Base-by-base conservation (phyloP, 2,329 filamentous ascomycete genomes). In the Botrytis byssoidea region DNA sequence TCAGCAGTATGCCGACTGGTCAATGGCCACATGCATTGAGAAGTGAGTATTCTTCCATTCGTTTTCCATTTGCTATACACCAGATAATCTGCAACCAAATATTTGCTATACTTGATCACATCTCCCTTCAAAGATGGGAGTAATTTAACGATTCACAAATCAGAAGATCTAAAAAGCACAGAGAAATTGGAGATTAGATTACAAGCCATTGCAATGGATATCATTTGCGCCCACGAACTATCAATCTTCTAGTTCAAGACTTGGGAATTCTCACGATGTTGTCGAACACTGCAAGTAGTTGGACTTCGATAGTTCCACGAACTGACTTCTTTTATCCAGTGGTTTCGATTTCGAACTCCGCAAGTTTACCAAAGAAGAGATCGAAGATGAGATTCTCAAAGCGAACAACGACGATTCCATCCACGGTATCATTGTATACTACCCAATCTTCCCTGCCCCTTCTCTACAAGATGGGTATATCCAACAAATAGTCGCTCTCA, bases 391-490 rank as follows among this genome's bases (percentile, higher is more conserved):
- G 77, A 92, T 99, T 80, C 88, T 95, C 78, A 87, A 88, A 77
- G 95, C 95, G 81, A 99, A 99, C 83, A 85, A 88, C 46, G 93
- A 98, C 83, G 82, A 87, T 73, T 81, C 84, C 25, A 89, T 98
- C 76, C 93, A 97, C 83, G 95, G 81, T 79, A 97, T 98, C 81
- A 97, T 99, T 77, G 93, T 99, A 81, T 99, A 99, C 88, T 99
- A 98, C 83, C 96, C 96, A 73, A 97, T 99, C 84, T 98, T 98
- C 83, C 87, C 87, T 25, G 85, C 86, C 83, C 92, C 94, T 85
- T 92, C 91, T 70, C 88, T 90, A 42, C 94, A 97, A 83, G 96
- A 99, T 83, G 92, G 93, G 83, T 98, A 98, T 83, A 90, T 99
- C 77, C 95, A 98, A 84, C 95, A 98, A 85, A 93, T 97, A 4